A percentile compares a stretch with the other conserved stretches of the same genome.
Evolutionary conservation across 768 basidiomycete genomes (phyloP).

Genomic region (Antrodiella citrinella): DNA sequence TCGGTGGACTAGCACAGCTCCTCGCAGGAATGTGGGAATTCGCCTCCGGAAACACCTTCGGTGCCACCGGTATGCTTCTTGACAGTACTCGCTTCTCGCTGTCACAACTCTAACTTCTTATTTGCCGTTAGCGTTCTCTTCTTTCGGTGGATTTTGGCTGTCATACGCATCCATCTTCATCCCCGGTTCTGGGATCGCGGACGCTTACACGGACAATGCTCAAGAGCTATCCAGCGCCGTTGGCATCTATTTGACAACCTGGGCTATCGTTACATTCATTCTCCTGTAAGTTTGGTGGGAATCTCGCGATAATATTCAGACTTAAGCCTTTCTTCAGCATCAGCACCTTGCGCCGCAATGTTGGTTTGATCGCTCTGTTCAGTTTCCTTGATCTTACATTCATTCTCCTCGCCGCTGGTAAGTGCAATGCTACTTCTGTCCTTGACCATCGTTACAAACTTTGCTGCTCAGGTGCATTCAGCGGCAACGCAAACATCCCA

Average conservation of each 20-base stretch:
- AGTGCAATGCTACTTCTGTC: conserved; percentile 12
- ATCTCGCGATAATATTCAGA: no score
- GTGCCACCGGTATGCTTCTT: conserved; percentile 72
- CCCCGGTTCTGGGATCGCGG: conserved; percentile 54
- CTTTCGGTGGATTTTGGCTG: conserved; percentile 86
- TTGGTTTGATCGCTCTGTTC: conserved; percentile 44
- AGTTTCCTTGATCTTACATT: conserved; percentile 48
- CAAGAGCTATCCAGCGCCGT: conserved; percentile 47
- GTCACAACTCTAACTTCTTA: no score
- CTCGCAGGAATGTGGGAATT: conserved; percentile 81
- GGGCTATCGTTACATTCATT: conserved; percentile 67
- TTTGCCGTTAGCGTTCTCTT: conserved; percentile 76
- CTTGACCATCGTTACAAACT: conserved; percentile 2
- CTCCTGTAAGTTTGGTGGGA: conserved; percentile 48
- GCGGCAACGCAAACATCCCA: conserved; percentile 7
- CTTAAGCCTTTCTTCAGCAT: conserved; percentile 31
- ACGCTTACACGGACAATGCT: conserved; percentile 40
- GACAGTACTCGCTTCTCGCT: no score
- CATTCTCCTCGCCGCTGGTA: conserved; percentile 34
- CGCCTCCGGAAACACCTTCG: conserved; percentile 54
- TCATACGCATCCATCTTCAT: conserved; percentile 70
- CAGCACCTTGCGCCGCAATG: conserved; percentile 41
- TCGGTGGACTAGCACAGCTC: conserved; percentile 79
- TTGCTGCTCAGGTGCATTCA: conserved; percentile 13
- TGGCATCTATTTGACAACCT: conserved; percentile 67